These are phyloP conservation scores for Podospora sp. DNA, from an alignment of 495 filamentous ascomycete genomes.

Conservation along the genomic window DNA sequence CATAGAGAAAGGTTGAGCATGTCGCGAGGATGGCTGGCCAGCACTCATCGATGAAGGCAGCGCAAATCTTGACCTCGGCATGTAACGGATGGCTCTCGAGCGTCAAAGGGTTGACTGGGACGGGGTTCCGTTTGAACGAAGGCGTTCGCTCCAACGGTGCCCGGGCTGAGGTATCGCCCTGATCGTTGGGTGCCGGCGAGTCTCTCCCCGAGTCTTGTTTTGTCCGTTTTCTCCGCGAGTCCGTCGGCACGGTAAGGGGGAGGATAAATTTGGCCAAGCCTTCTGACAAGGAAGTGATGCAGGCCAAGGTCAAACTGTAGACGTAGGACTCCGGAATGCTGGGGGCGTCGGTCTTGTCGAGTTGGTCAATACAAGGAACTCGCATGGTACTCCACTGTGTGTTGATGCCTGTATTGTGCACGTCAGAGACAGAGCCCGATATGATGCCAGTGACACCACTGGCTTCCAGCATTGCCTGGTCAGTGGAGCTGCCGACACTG, in stretches of 20 bases:
- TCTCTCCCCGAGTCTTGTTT: constrained; percentile 49
- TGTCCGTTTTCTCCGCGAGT: constrained; percentile 54
- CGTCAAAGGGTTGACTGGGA: constrained; percentile 79
- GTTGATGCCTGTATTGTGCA: constrained; percentile 76
- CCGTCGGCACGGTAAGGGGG: constrained; percentile 77
- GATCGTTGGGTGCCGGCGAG: constrained; percentile 45
- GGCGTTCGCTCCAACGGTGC: constrained; percentile 47
- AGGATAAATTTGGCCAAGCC: constrained; percentile 90
- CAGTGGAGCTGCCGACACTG: constrained; percentile 51
- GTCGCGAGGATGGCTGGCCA: constrained; percentile 95
- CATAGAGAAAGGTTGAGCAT: constrained; percentile 92
- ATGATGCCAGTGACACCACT: constrained; percentile 88
- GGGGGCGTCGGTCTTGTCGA: constrained; percentile 89
- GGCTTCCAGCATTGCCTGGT: constrained; percentile 85
- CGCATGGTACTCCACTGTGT: constrained; percentile 86
- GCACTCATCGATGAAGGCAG: constrained; percentile 82
- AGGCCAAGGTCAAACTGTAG: constrained; percentile 85
- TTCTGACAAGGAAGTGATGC: constrained; percentile 85
- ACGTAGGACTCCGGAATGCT: constrained; percentile 87
- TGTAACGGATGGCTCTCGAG: constrained; percentile 71
- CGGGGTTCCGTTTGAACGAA: constrained; percentile 59
- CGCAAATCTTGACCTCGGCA: constrained; percentile 70
- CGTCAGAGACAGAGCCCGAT: constrained; percentile 68
- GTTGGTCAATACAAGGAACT: constrained; percentile 87
- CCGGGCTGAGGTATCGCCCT: constrained; percentile 35